Evolutionary conservation across 2,329 filamentous ascomycete genomes (phyloP).

Genomic region (Rhytidhysteron rufulum): DNA sequence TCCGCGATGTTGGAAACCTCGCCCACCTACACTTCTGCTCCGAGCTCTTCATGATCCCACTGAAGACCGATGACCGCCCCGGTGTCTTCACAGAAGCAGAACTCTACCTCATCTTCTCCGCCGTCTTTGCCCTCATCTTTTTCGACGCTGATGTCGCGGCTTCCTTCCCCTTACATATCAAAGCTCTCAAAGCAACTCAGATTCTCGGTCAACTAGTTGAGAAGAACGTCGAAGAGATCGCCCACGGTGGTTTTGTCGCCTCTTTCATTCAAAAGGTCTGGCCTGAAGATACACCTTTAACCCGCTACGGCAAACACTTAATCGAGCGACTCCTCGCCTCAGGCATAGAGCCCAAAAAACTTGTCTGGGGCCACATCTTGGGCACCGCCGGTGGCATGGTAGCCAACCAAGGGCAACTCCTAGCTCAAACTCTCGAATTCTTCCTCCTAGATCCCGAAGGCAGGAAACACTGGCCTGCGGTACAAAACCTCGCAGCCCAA

Average conservation of each 20-base stretch:
- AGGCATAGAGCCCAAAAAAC: constrained; percentile 44
- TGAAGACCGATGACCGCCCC: constrained; percentile 52
- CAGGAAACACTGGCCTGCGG: constrained; percentile 44
- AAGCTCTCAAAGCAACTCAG: constrained; percentile 46
- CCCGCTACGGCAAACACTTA: constrained; percentile 54
- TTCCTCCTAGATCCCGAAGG: constrained; percentile 49
- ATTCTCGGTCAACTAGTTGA: constrained; percentile 49
- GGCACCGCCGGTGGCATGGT: constrained; percentile 54
- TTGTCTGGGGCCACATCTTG: constrained; percentile 57
- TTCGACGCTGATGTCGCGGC: constrained; percentile 52
- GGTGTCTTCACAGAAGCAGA: constrained; percentile 54
- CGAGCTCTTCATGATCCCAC: constrained; percentile 52
- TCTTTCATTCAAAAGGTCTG: constrained; percentile 40
- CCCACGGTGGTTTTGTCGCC: constrained; percentile 38
- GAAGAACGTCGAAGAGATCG: constrained; percentile 46
- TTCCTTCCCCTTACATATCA: constrained; percentile 50
- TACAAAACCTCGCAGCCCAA: constrained; percentile 46
- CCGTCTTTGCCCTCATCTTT: constrained; percentile 53
- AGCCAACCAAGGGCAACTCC: constrained; percentile 55
- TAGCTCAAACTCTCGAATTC: constrained; percentile 55
- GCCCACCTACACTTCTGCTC: constrained; percentile 54
- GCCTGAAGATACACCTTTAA: constrained; percentile 40
- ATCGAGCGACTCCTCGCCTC: constrained; percentile 50
- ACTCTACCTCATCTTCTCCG: constrained; percentile 51
- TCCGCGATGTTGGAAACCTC: constrained; percentile 54